Evolutionary conservation across 1,284 basidiomycete species (phyloP).

Genomic region (Paramarasmius palmivorus): DNA sequence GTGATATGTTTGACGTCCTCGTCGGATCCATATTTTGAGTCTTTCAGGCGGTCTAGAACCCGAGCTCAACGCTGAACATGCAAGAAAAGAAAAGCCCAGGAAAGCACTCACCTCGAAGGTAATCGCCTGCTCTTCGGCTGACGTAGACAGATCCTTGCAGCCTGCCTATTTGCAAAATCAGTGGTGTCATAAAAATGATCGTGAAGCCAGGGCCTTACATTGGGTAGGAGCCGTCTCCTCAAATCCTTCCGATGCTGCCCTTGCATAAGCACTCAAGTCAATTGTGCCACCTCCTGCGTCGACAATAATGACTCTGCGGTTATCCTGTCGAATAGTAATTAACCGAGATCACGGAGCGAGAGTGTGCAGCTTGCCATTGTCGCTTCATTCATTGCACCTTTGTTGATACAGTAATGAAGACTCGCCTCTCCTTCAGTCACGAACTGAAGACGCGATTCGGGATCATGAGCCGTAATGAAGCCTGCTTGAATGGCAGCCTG

Average conservation of each 20-base stretch:
- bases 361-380: conserved; percentile 22
- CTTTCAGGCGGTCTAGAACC: conserved; percentile 29
- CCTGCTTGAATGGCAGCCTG: conserved; percentile 19
- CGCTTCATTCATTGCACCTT: conserved; percentile 29
- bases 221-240: conserved; percentile 32
- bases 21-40: conserved; percentile 32
- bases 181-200: not conserved
- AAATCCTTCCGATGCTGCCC: conserved; percentile 19
- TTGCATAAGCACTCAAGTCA: conserved; percentile 47
- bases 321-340: conserved; percentile 23
- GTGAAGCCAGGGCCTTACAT: conserved; percentile 22
- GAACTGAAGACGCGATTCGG: conserved; percentile 38
- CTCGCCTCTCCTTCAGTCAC: conserved; percentile 54
- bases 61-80: not conserved
- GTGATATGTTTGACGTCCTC: conserved; percentile 36
- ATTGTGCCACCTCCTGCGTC: conserved; percentile 61
- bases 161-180: conserved; percentile 21
- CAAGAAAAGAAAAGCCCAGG: not conserved
- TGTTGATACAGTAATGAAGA: conserved; percentile 45
- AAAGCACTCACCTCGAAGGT: conserved; percentile 14
- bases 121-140: conserved; percentile 29
- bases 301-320: conserved; percentile 50
- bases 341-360: not conserved
- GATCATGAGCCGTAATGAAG: conserved; percentile 18
- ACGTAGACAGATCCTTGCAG: conserved; percentile 36